Conservation (phyloP, 116 monocot species). For the Posidonia oceanica region DNA sequence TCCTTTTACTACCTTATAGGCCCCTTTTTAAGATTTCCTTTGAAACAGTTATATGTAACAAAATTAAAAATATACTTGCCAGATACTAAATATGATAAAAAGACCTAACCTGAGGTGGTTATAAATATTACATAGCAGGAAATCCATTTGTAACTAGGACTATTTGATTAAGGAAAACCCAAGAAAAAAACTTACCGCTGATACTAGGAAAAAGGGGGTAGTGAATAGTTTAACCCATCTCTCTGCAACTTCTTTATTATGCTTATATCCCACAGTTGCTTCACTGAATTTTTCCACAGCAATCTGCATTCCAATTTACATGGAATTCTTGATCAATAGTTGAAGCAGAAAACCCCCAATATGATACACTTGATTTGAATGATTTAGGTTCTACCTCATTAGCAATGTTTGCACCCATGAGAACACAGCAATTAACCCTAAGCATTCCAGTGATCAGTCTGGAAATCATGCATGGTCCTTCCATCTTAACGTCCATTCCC, state of each 20-base stretch:
- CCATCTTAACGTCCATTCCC: constrained; percentile 86
- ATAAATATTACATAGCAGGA: too few species aligned
- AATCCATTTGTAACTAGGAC: too few species aligned
- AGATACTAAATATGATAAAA: too few species aligned
- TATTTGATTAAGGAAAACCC: background rate
- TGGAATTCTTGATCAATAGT: too few species aligned
- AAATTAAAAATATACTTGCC: too few species aligned
- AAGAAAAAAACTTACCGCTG: constrained; percentile 38
- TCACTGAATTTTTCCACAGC: constrained; percentile 78
- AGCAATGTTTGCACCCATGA: constrained; percentile 94
- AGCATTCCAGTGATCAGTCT: constrained; percentile 64
- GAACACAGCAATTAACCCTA: constrained; percentile 73
- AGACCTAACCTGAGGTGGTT: too few species aligned
- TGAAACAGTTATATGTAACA: too few species aligned
- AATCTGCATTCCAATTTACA: constrained; percentile 33
- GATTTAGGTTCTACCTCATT: constrained; percentile 37
- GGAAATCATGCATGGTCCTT: constrained; percentile 86
- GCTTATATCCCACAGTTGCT: constrained; percentile 70
- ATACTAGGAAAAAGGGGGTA: constrained; percentile 67
- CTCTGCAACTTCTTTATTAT: constrained; percentile 47
- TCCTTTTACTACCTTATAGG: too few species aligned
- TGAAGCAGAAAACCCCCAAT: too few species aligned
- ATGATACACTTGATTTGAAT: too few species aligned
- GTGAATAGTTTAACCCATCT: constrained; percentile 65
- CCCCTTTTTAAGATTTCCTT: too few species aligned